These are phyloP conservation scores for Athelia sp. DNA, from an alignment of 1,284 basidiomycete species.

Conservation along the genomic window DNA sequence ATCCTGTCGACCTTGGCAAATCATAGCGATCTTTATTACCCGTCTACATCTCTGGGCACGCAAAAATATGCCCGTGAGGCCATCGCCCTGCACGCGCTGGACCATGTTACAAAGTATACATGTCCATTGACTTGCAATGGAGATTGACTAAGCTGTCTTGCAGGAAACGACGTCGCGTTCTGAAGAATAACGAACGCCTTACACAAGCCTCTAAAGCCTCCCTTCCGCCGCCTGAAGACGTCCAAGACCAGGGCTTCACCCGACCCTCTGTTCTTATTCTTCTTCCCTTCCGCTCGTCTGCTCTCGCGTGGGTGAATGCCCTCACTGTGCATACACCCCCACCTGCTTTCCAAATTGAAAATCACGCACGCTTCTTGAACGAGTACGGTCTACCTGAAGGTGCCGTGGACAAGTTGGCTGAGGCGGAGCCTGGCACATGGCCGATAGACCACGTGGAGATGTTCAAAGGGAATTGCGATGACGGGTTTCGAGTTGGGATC, in stretches of 20 bases:
- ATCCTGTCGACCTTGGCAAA: slow-evolving; percentile 60
- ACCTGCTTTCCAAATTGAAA: slow-evolving; percentile 75
- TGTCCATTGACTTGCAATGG: not conserved
- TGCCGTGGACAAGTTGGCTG: slow-evolving; percentile 77
- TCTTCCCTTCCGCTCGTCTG: slow-evolving; percentile 89
- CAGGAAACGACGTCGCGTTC: slow-evolving; percentile 88
- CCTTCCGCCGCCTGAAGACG: slow-evolving; percentile 56
- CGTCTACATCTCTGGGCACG: slow-evolving; percentile 53
- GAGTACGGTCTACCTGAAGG: slow-evolving; percentile 85
- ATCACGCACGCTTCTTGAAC: slow-evolving; percentile 73
- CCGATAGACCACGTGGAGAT: slow-evolving; percentile 89
- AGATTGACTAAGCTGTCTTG: slow-evolving; percentile 9
- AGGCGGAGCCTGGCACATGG: slow-evolving; percentile 71
- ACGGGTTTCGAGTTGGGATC: slow-evolving; percentile 89
- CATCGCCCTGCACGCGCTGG: slow-evolving; percentile 71
- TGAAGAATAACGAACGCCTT: slow-evolving; percentile 93
- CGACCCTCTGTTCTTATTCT: slow-evolving; percentile 83
- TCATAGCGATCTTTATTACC: slow-evolving; percentile 72
- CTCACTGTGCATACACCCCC: slow-evolving; percentile 66
- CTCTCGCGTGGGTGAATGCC: slow-evolving; percentile 73
- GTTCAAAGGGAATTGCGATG: slow-evolving; percentile 96
- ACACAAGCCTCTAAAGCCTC: slow-evolving; percentile 58
- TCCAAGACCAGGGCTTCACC: slow-evolving; percentile 97
- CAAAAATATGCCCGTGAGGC: slow-evolving; percentile 57
- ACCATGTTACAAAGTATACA: slow-evolving; percentile 81